Evolutionary conservation across 2,329 filamentous ascomycete species (phyloP).

Genomic region (Diaporthe ilicicola): DNA sequence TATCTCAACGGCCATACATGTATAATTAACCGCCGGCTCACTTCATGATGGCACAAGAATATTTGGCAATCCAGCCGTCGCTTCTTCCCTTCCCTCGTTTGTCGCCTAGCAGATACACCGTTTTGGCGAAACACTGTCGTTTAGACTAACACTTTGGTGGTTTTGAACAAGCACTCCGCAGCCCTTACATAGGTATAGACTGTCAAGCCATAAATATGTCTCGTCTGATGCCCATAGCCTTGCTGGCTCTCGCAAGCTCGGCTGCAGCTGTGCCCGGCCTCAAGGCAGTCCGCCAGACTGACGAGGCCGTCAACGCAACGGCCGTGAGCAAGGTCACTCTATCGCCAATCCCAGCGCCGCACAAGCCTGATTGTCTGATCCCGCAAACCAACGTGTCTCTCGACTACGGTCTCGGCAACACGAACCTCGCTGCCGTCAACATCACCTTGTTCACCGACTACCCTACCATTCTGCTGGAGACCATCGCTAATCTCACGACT

Average conservation of each 20-base stretch:
- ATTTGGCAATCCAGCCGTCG: background rate
- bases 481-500: conserved; percentile 7
- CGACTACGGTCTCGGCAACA: conserved; percentile 18
- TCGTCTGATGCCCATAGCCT: background rate
- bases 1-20: background rate
- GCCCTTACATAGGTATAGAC: no score
- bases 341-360: conserved; percentile 10
- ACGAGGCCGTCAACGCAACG: background rate
- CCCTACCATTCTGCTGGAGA: conserved; percentile 24
- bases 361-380: background rate
- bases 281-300: conserved; percentile 20
- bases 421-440: conserved; percentile 18
- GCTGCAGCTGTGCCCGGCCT: conserved; percentile 10
- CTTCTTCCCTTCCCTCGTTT: background rate
- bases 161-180: background rate
- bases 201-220: background rate
- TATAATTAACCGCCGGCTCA: background rate
- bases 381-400: conserved; percentile 19
- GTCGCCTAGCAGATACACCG: background rate
- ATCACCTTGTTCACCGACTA: conserved; percentile 7
- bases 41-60: background rate
- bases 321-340: conserved; percentile 26
- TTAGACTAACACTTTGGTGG: background rate
- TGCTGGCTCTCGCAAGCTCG: conserved; percentile 21
- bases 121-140: background rate